A percentile compares a stretch with the other conserved stretches of the same genome.
phyloP scores from a whole-genome alignment of 371 early-diverging fungal genomes.

The Mucor circinelloides region DNA sequence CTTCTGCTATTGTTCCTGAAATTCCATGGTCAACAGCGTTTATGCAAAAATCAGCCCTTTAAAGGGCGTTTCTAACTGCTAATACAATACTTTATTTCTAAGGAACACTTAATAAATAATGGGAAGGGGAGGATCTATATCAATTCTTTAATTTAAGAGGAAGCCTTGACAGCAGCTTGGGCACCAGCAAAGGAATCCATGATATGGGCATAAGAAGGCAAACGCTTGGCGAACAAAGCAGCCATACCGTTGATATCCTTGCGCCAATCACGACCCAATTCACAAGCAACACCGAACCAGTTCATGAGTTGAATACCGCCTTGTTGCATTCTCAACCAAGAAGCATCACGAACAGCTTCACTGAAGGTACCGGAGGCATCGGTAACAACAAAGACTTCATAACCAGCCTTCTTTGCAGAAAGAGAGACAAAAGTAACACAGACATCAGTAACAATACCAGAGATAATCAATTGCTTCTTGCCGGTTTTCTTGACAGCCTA shows the following conservation, averaged over 20 bases:
- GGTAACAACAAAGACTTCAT: conserved; percentile 30
- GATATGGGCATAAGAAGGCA: conserved; percentile 27
- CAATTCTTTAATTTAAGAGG: not conserved
- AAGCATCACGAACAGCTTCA: too few species aligned
- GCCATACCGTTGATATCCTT: conserved; percentile 26
- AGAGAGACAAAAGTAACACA: conserved; percentile 29
- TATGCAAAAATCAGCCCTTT: too few species aligned
- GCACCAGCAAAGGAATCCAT: conserved; percentile 30
- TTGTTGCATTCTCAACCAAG: too few species aligned
- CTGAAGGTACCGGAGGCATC: conserved; percentile 31
- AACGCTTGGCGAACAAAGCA: conserved; percentile 28
- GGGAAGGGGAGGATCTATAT: not conserved
- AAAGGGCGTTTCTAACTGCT: too few species aligned
- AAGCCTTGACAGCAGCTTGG: conserved; percentile 5
- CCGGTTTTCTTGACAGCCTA: conserved; percentile 31
- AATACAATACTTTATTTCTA: too few species aligned
- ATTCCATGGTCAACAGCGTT: too few species aligned
- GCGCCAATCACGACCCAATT: too few species aligned
- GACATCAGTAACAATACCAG: too few species aligned
- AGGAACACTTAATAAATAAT: too few species aligned
- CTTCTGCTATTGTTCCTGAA: too few species aligned
- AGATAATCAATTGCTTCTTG: conserved; percentile 33
- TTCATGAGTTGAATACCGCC: too few species aligned
- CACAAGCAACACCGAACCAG: too few species aligned
- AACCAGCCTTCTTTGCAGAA: conserved; percentile 33